Evolutionary conservation across 257 asterid genomes (phyloP).

Genomic region (Echites panduratus): DNA sequence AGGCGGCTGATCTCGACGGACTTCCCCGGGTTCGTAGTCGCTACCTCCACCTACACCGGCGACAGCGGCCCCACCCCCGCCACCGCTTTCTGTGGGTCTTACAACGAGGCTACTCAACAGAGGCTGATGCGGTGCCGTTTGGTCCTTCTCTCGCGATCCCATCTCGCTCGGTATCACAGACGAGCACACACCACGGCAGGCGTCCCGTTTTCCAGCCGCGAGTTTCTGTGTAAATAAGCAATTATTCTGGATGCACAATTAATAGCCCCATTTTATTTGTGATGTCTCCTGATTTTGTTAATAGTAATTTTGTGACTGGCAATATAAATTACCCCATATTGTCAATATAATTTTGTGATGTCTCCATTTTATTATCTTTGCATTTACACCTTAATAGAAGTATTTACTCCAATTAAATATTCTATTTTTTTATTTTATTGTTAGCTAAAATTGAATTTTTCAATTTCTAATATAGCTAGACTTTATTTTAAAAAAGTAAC

Average conservation of each 20-base stretch:
- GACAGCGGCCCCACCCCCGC: slow-evolving; percentile 20
- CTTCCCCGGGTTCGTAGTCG: slow-evolving; percentile 96
- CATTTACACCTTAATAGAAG: too few relatives aligned
- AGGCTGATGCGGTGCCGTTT: slow-evolving; percentile 53
- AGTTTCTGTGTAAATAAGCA: neutral
- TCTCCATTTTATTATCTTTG: too few relatives aligned
- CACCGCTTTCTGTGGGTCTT: slow-evolving; percentile 54
- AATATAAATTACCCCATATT: neutral
- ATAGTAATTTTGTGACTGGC: neutral
- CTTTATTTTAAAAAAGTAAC: too few relatives aligned
- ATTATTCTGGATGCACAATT: neutral
- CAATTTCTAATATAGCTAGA: too few relatives aligned
- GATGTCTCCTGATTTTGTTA: neutral
- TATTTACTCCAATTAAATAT: too few relatives aligned
- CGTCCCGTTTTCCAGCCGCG: neutral
- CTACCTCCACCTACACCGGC: slow-evolving; percentile 35
- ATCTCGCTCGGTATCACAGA: slow-evolving; percentile 18
- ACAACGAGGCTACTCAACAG: slow-evolving; percentile 79
- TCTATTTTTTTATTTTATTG: too few relatives aligned
- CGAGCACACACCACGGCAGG: neutral
- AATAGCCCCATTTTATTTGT: neutral
- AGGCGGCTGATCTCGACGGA: slow-evolving; percentile 70
- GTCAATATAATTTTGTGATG: too few relatives aligned
- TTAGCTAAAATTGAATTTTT: too few relatives aligned
- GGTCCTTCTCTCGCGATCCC: slow-evolving; percentile 72